Evolutionary conservation across 257 asterid species (phyloP).

Genomic region (Haberlea rhodopensis): DNA sequence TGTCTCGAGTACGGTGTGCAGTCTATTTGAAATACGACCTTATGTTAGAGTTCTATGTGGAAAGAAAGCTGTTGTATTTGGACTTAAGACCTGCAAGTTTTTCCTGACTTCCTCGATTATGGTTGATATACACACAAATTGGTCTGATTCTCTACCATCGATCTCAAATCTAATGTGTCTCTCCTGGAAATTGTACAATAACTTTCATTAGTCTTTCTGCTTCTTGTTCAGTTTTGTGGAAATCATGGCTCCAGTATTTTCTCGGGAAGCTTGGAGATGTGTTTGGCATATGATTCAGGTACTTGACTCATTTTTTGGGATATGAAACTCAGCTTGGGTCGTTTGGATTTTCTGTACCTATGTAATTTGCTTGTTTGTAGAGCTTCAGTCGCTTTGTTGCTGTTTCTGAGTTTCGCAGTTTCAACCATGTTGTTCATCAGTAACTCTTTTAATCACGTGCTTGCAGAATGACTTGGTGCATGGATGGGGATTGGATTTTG

Average conservation of each 20-base stretch:
- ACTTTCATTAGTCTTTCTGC: slow-evolving; percentile 19
- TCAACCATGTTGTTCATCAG: slow-evolving; percentile 14
- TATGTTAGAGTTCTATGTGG: neutral
- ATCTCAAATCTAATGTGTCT: neutral
- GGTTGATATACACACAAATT: slow-evolving; percentile 3
- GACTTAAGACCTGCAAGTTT: slow-evolving; percentile 6
- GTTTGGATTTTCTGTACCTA: slow-evolving; percentile 4
- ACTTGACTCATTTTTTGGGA: slow-evolving; percentile 19
- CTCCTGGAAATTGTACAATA: neutral
- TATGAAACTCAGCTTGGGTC: slow-evolving; percentile 6
- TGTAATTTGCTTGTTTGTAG: slow-evolving; percentile 2
- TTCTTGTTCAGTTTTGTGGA: slow-evolving; percentile 79
- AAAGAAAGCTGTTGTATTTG: neutral
- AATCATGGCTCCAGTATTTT: slow-evolving; percentile 99
- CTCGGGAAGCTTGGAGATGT: slow-evolving; percentile 98
- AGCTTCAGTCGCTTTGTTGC: slow-evolving; percentile 22
- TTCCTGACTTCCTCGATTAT: neutral
- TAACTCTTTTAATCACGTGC: slow-evolving; percentile 4
- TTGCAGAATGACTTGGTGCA: slow-evolving; percentile 96
- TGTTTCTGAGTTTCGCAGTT: slow-evolving; percentile 4
- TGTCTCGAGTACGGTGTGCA: neutral
- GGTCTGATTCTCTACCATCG: neutral
- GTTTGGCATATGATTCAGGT: slow-evolving; percentile 99
- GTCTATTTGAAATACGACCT: slow-evolving; percentile 14
- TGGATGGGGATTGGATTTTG: slow-evolving; percentile 99